A percentile compares a stretch with the other conserved stretches of the same genome.
Evolutionary conservation across 352 stramenopile genomes (phyloP).

Genomic region (Phytophthora multivora): DNA sequence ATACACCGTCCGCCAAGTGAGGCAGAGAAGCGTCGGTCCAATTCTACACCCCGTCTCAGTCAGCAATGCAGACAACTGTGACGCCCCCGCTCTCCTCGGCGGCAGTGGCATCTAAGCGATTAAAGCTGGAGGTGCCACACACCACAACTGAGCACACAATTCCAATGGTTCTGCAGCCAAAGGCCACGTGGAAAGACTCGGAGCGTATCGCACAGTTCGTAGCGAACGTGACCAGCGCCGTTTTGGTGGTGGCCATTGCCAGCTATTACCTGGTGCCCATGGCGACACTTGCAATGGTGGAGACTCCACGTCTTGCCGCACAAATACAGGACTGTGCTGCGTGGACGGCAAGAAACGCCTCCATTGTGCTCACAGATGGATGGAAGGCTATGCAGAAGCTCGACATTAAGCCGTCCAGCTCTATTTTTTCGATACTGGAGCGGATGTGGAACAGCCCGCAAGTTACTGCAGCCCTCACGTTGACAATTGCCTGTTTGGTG

Average conservation of each 20-base stretch:
- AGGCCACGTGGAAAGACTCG: slow-evolving; percentile 64
- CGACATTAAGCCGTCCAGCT: slow-evolving; percentile 31
- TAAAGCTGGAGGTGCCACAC: slow-evolving; percentile 22
- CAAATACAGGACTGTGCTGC: slow-evolving; percentile 25
- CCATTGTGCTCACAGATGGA: slow-evolving; percentile 31
- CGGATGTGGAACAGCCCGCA: slow-evolving; percentile 40
- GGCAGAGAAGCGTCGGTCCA: slow-evolving; percentile 7
- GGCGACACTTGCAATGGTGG: slow-evolving; percentile 34
- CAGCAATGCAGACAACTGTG: slow-evolving; percentile 13
- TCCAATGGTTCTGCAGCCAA: slow-evolving; percentile 22
- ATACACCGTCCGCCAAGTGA: background rate
- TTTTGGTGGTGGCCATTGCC: slow-evolving; percentile 50
- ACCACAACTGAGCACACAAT: slow-evolving; percentile 21
- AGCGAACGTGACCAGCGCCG: slow-evolving; percentile 63
- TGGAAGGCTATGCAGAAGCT: slow-evolving; percentile 34
- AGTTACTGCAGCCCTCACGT: slow-evolving; percentile 43
- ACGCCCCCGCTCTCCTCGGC: background rate
- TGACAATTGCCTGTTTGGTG: slow-evolving; percentile 29
- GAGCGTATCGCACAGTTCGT: slow-evolving; percentile 72
- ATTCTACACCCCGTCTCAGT: slow-evolving; percentile 16
- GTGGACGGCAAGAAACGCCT: slow-evolving; percentile 29
- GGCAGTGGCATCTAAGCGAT: background rate
- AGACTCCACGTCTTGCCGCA: slow-evolving; percentile 42
- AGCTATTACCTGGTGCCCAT: slow-evolving; percentile 50
- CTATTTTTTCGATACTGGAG: slow-evolving; percentile 27